Evolutionary conservation across 768 basidiomycete species (phyloP).

Genomic region (Candolleomyces eurysporus): DNA sequence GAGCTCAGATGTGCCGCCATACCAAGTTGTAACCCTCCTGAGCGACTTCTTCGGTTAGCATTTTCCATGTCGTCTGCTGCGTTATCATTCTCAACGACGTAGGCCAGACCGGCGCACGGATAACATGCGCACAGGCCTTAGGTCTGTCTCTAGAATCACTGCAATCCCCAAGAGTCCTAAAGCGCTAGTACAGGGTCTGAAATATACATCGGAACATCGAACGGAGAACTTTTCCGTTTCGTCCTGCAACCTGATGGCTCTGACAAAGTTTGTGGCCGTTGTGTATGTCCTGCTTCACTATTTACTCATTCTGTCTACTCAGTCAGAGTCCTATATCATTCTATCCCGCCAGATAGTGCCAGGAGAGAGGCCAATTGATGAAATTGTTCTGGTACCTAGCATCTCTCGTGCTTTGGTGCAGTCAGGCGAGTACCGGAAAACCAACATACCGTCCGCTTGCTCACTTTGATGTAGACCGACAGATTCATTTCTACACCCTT

Average conservation of each 20-base stretch:
- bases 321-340: constrained; percentile 58
- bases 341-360: constrained; percentile 70
- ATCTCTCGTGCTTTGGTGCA: constrained; percentile 73
- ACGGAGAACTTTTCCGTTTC: constrained; percentile 82
- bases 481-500: constrained; percentile 76
- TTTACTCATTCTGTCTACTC: not conserved
- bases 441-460: not conserved
- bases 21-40: constrained; percentile 51
- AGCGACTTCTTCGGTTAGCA: constrained; percentile 28
- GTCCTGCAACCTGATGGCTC: constrained; percentile 60
- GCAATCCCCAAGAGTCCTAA: not conserved
- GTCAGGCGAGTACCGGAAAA: constrained; percentile 50
- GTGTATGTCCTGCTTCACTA: not conserved
- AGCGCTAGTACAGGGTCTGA: constrained; percentile 57
- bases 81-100: constrained; percentile 3
- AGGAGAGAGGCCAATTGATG: constrained; percentile 69
- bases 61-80: not conserved
- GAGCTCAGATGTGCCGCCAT: constrained; percentile 45
- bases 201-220: constrained; percentile 82
- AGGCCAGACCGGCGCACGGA: constrained; percentile 17
- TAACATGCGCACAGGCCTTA: constrained; percentile 56
- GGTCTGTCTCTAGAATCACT: constrained; percentile 33
- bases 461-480: constrained; percentile 42
- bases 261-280: constrained; percentile 36
- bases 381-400: constrained; percentile 76